phyloP scores from a whole-genome alignment of 2,329 filamentous ascomycete species.

The Ascochyta pisi region DNA sequence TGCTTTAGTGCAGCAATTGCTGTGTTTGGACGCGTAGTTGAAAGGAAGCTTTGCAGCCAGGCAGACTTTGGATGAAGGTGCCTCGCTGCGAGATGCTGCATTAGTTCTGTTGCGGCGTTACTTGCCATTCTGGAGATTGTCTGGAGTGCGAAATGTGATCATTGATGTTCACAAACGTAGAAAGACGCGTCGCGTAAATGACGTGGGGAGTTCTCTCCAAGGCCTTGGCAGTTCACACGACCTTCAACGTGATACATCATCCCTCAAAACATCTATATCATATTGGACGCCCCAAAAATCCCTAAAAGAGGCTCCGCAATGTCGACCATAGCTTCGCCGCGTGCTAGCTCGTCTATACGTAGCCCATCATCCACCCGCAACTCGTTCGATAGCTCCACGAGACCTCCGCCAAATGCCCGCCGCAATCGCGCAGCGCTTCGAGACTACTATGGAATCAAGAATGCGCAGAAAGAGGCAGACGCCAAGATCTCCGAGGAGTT shows the following conservation, averaged over 20 bases:
- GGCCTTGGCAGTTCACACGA: conserved; percentile 29
- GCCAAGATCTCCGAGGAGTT: conserved; percentile 44
- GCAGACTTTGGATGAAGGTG: conserved; percentile 61
- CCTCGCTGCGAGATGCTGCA: conserved; percentile 63
- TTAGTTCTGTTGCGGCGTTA: conserved; percentile 49
- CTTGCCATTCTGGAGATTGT: conserved; percentile 31
- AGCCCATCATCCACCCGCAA: conserved; percentile 80
- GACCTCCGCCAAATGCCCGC: conserved; percentile 54
- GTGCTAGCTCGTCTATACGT: conserved; percentile 63
- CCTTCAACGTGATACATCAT: conserved; percentile 6
- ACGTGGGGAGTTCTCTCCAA: conserved; percentile 27
- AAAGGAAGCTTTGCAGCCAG: conserved; percentile 71
- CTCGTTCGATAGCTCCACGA: conserved; percentile 62
- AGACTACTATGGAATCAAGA: conserved; percentile 90
- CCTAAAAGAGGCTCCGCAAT: conserved; percentile 45
- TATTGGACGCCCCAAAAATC: not conserved
- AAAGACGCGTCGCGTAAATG: conserved; percentile 34
- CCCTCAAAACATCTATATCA: not conserved
- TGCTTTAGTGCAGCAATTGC: conserved; percentile 76
- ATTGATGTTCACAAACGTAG: not conserved
- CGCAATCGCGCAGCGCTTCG: conserved; percentile 86
- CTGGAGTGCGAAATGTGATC: not conserved
- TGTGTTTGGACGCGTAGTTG: conserved; percentile 61
- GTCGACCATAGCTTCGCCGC: conserved; percentile 67
- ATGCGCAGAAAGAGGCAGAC: conserved; percentile 44